These are phyloP conservation scores for Tetradesmus obliquus DNA, from an alignment of 139 green algal species.

Conservation along the genomic window DNA sequence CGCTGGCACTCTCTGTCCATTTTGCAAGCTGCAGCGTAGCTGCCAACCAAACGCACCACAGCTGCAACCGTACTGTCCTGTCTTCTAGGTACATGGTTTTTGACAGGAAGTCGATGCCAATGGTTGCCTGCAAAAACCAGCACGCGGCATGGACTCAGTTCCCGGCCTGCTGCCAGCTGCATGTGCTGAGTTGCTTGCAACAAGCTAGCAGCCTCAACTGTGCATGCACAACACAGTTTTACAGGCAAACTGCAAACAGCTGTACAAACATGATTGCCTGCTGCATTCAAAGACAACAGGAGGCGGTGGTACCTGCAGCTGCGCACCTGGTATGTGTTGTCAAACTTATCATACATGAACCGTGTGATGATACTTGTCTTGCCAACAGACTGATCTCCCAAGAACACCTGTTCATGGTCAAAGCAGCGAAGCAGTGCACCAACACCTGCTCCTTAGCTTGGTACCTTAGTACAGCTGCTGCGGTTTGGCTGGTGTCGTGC, in stretches of 20 bases:
- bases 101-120: constrained; percentile 99
- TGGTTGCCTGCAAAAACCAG: constrained; percentile 87
- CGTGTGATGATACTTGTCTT: constrained; percentile 99
- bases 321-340: constrained; percentile 97
- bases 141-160: background rate
- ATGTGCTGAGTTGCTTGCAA: background rate
- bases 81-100: constrained; percentile 99
- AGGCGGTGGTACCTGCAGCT: background rate
- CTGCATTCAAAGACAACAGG: background rate
- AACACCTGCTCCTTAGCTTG: constrained; percentile 11
- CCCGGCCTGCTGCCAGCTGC: background rate
- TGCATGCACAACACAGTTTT: background rate
- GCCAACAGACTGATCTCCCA: constrained; percentile 92
- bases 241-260: background rate
- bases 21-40: background rate
- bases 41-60: constrained; percentile 81
- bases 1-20: background rate
- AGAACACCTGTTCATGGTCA: constrained; percentile 81
- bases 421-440: background rate
- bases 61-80: constrained; percentile 96
- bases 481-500: background rate
- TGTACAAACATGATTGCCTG: background rate
- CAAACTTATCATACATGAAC: constrained; percentile 99
- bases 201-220: background rate
- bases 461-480: background rate